Conservation (phyloP, 2,329 filamentous ascomycete species). For the Ceratocystis papillata region DNA sequence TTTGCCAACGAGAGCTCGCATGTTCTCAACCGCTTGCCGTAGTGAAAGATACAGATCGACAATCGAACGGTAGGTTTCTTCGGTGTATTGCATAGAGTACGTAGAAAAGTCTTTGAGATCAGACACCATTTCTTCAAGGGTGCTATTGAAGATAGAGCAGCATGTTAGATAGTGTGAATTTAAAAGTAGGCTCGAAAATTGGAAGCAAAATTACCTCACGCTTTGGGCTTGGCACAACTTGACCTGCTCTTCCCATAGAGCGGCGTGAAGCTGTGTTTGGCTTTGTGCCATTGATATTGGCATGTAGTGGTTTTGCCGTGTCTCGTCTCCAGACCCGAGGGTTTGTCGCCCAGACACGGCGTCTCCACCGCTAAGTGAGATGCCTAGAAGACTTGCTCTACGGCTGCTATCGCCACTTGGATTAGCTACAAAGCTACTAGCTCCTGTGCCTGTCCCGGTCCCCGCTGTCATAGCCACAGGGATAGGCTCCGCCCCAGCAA, state of each 20-base stretch:
- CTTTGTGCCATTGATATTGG: conserved; percentile 16
- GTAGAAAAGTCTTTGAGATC: conserved; percentile 49
- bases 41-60: conserved; percentile 56
- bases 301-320: not conserved
- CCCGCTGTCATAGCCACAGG: not conserved
- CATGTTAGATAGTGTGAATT: not conserved
- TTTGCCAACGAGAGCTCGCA: conserved; percentile 56
- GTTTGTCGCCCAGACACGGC: conserved; percentile 26
- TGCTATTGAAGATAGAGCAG: conserved; percentile 16
- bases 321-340: conserved; percentile 25
- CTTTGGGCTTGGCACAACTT: conserved; percentile 18
- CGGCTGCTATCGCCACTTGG: conserved; percentile 3
- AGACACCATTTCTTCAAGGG: conserved; percentile 21
- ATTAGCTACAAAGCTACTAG: conserved; percentile 1
- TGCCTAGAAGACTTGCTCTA: conserved; percentile 9
- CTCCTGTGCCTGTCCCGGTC: not conserved
- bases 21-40: conserved; percentile 50
- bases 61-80: conserved; percentile 63
- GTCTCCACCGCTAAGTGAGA: conserved; percentile 19
- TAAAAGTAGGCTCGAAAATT: not conserved
- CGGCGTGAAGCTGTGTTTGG: conserved; percentile 17
- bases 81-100: conserved; percentile 53
- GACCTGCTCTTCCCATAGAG: conserved; percentile 18
- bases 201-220: conserved; percentile 18
- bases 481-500: not conserved